Conservation (phyloP, 2,329 filamentous ascomycete genomes). For the Sporothrix dimorphospora region DNA sequence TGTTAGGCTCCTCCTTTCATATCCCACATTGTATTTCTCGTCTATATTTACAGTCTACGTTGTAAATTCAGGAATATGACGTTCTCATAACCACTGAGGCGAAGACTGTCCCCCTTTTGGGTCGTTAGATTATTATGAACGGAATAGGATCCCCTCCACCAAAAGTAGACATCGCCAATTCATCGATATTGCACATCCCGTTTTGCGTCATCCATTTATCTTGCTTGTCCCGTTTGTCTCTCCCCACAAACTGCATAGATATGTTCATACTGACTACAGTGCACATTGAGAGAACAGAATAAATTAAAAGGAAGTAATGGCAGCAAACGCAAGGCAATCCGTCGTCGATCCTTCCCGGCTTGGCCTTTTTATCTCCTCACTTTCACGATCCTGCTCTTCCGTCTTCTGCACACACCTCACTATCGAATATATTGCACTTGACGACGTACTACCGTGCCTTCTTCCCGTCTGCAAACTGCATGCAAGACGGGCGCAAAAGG, state of each 20-base stretch:
- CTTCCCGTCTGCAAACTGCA: background rate
- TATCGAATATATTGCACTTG: constrained; percentile 8
- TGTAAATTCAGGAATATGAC: background rate
- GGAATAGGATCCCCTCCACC: background rate
- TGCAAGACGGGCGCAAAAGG: background rate
- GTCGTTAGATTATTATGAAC: background rate
- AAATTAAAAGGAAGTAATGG: background rate
- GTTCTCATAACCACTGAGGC: background rate
- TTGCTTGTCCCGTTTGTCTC: background rate
- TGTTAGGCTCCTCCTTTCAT: too few species aligned
- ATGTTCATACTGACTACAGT: background rate
- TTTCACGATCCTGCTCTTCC: background rate
- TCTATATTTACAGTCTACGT: background rate
- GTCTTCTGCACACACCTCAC: background rate
- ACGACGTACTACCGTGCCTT: constrained; percentile 2
- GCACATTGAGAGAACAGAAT: background rate
- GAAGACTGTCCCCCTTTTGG: background rate
- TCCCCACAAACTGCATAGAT: background rate
- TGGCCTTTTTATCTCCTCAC: background rate
- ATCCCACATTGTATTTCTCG: background rate
- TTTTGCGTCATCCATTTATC: constrained; percentile 8
- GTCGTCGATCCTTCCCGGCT: constrained; percentile 13
- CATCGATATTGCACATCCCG: background rate
- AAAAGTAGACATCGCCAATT: constrained; percentile 4
- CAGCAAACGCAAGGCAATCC: constrained; percentile 16